Conservation (phyloP, 441 rosid genomes). For the California macrophylla region DNA sequence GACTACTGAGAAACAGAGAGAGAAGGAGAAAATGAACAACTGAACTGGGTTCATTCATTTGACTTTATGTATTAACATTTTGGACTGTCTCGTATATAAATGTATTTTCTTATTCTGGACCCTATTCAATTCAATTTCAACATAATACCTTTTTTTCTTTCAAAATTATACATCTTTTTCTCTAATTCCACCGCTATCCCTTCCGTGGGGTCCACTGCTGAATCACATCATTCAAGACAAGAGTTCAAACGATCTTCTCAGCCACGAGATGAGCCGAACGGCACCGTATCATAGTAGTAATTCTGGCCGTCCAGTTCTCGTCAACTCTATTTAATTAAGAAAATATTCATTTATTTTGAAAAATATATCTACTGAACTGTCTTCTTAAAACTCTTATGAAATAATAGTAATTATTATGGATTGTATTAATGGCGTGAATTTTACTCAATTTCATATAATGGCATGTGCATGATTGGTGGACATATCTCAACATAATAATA, state of each 20-base stretch:
- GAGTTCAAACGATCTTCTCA: no score
- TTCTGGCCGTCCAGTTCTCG: background rate
- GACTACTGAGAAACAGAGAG: background rate
- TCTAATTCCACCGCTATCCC: constrained; percentile 53
- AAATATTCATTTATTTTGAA: background rate
- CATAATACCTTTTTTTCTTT: no score
- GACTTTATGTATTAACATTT: no score
- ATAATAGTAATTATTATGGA: no score
- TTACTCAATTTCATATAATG: background rate
- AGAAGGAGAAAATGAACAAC: background rate
- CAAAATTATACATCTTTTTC: constrained; percentile 43
- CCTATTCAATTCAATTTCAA: no score
- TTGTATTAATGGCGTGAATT: background rate
- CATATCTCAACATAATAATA: background rate
- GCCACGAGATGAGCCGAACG: background rate
- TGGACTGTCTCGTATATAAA: background rate
- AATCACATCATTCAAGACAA: no score
- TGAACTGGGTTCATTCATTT: background rate
- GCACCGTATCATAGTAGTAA: background rate
- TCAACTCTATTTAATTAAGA: background rate
- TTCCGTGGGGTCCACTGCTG: no score
- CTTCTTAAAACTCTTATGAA: background rate
- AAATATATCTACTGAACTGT: background rate
- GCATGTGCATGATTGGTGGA: background rate
- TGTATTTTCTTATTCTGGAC: background rate